These are phyloP conservation scores for Gossypium schwendimanii DNA, from an alignment of 441 rosid genomes.

Conservation along the genomic window DNA sequence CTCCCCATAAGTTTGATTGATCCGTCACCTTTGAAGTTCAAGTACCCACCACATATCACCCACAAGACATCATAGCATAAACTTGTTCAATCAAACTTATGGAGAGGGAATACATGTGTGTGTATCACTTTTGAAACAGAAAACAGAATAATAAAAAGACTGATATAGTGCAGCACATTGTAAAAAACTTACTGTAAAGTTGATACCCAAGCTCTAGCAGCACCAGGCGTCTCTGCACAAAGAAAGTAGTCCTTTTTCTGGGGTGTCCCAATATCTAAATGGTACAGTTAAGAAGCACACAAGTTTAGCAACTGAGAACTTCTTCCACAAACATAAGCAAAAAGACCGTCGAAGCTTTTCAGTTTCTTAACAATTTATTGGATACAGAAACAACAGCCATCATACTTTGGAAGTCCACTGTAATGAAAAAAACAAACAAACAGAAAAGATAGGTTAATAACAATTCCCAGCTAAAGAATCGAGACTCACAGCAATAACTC, in stretches of 20 bases:
- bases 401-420: constrained; percentile 95
- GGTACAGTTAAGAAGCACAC: constrained; percentile 38
- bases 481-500: background rate
- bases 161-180: background rate
- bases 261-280: constrained; percentile 84
- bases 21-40: background rate
- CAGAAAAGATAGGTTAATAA: background rate
- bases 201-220: constrained; percentile 93
- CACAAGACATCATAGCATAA: background rate
- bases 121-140: background rate
- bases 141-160: background rate
- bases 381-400: constrained; percentile 98
- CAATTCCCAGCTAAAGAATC: constrained; percentile 1
- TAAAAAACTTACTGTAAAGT: constrained; percentile 71
- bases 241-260: constrained; percentile 87
- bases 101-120: background rate
- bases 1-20: no score
- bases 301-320: background rate
- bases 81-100: background rate
- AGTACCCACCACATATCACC: background rate
- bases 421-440: constrained; percentile 17
- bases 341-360: background rate
- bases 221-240: constrained; percentile 94
- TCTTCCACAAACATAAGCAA: background rate
- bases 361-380: constrained; percentile 17